Evolutionary conservation across 2,329 filamentous ascomycete species (phyloP).

Genomic region (Madurella fahalii): DNA sequence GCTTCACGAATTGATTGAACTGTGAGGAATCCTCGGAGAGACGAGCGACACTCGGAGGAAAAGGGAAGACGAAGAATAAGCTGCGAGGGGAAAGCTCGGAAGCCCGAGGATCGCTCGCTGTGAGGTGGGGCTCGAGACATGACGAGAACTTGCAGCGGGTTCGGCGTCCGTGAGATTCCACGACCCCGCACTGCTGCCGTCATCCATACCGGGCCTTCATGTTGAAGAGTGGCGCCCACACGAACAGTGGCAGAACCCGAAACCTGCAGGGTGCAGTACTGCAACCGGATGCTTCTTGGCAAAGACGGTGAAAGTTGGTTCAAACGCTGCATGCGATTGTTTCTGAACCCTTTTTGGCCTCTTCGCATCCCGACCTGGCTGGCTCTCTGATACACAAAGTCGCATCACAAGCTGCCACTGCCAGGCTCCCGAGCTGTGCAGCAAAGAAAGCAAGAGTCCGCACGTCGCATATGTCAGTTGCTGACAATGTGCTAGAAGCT

Average conservation of each 20-base stretch:
- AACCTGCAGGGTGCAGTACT: constrained; percentile 6
- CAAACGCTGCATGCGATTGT: no score
- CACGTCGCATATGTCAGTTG: no score
- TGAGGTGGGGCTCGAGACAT: constrained; percentile 19
- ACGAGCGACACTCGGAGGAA: constrained; percentile 12
- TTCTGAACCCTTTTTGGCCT: no score
- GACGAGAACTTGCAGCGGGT: constrained; percentile 12
- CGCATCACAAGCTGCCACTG: no score
- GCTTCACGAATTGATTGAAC: not conserved
- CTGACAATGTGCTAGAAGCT: no score
- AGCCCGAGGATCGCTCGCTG: constrained; percentile 21
- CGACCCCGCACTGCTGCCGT: constrained; percentile 26
- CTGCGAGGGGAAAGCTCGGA: constrained; percentile 14
- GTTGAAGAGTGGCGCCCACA: not conserved
- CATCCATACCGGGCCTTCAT: constrained; percentile 8
- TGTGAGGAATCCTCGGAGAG: not conserved
- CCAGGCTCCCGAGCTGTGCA: no score
- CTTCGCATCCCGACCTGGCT: no score
- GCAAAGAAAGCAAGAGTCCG: no score
- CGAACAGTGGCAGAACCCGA: constrained; percentile 4
- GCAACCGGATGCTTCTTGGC: not conserved
- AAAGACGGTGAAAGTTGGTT: not conserved
- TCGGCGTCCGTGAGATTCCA: not conserved
- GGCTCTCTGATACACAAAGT: no score
- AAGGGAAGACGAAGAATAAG: constrained; percentile 7